Conservation (phyloP, 805 yeast genomes). For the Starmerella sirachaensis region DNA sequence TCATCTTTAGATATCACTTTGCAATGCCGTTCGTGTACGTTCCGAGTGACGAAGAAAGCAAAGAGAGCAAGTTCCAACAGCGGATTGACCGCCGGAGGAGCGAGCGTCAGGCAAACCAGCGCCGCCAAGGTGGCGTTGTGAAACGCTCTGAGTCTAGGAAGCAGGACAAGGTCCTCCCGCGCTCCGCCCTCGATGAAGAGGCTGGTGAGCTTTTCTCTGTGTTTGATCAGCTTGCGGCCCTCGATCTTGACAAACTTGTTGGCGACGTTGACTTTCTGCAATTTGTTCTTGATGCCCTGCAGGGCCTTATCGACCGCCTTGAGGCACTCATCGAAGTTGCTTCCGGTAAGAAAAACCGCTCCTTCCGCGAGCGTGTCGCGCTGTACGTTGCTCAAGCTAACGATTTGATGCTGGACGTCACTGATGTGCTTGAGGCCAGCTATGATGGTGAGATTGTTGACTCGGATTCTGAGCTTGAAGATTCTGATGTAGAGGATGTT, state of each 20-base stretch:
- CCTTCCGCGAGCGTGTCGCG: slow-evolving; percentile 24
- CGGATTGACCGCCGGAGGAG: slow-evolving; percentile 11
- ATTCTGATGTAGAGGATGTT: slow-evolving; percentile 9
- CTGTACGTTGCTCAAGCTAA: slow-evolving; percentile 22
- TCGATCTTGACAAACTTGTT: slow-evolving; percentile 23
- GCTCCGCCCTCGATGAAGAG: slow-evolving; percentile 20
- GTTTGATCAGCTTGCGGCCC: slow-evolving; percentile 22
- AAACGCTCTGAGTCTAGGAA: slow-evolving; percentile 6
- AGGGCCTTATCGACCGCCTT: slow-evolving; percentile 22
- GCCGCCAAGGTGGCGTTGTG: slow-evolving; percentile 10
- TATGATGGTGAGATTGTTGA: slow-evolving; percentile 15
- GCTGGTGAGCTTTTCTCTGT: slow-evolving; percentile 22
- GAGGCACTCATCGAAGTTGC: slow-evolving; percentile 21
- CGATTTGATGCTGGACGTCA: slow-evolving; percentile 20
- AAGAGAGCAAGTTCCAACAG: slow-evolving; percentile 7
- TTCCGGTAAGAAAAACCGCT: slow-evolving; percentile 20
- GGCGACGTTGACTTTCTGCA: slow-evolving; percentile 23
- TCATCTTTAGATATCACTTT: neutral
- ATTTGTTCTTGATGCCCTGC: slow-evolving; percentile 19
- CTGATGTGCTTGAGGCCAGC: slow-evolving; percentile 22
- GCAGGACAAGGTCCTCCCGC: too few species aligned
- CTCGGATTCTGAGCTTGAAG: slow-evolving; percentile 14
- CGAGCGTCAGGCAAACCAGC: slow-evolving; percentile 3
- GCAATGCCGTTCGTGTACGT: slow-evolving; percentile 26
- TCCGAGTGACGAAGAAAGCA: slow-evolving; percentile 22